Evolutionary conservation across 345 rosid genomes (phyloP).

Genomic region (Cardamine chenopodiifolia): DNA sequence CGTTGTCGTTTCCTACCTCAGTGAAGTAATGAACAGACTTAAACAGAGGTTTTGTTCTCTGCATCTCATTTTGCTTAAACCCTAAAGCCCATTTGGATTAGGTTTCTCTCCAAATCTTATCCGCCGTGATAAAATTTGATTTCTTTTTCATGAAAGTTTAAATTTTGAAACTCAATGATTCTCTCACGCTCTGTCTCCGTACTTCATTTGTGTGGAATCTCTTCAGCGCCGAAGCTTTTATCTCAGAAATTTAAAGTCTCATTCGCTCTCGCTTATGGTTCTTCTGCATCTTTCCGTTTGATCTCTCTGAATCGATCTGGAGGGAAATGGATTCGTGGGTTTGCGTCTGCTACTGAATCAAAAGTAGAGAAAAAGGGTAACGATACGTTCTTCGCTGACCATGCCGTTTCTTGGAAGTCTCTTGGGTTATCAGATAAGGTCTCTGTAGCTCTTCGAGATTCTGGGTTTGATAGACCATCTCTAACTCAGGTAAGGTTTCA

Average conservation of each 20-base stretch:
- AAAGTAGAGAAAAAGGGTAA: conserved; percentile 39
- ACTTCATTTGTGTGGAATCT: conserved; percentile 45
- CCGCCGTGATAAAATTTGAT: conserved; percentile 16
- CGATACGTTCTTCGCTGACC: conserved; percentile 68
- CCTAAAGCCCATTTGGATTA: conserved; percentile 45
- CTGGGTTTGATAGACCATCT: conserved; percentile 82
- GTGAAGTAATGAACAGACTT: neutral
- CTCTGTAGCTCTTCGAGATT: conserved; percentile 58
- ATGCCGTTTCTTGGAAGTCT: conserved; percentile 74
- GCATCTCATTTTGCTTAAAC: conserved; percentile 45
- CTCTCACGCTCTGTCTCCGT: conserved; percentile 55
- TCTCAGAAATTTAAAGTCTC: conserved; percentile 46
- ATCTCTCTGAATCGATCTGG: conserved; percentile 43
- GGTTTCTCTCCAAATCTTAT: conserved; percentile 21
- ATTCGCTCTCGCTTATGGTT: conserved; percentile 39
- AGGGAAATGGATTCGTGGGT: conserved; percentile 41
- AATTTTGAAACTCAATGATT: conserved; percentile 39
- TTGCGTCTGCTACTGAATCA: conserved; percentile 42
- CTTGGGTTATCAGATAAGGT: conserved; percentile 73
- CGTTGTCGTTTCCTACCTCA: neutral
- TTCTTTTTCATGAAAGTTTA: neutral
- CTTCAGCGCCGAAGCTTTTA: conserved; percentile 48
- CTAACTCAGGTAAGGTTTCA: conserved; percentile 63
- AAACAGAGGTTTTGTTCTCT: conserved; percentile 18
- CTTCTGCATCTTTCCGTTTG: conserved; percentile 41